Evolutionary conservation across 495 filamentous ascomycete genomes (phyloP).

Genomic region (Penicillium canescens): DNA sequence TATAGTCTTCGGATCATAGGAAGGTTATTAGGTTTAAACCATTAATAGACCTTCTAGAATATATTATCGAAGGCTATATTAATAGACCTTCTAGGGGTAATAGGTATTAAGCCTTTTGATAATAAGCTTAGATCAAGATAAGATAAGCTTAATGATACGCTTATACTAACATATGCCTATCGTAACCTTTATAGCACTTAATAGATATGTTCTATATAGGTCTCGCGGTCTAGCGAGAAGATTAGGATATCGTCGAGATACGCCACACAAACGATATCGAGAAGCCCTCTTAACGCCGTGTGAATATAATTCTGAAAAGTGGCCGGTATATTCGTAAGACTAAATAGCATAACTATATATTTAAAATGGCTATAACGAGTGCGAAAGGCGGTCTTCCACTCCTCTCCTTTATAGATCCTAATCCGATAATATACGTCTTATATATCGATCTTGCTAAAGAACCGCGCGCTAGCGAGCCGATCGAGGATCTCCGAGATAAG

Average conservation of each 20-base stretch:
- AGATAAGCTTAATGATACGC: no score
- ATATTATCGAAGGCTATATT: no score
- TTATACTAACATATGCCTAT: no score
- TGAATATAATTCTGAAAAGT: background rate
- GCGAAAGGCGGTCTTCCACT: background rate
- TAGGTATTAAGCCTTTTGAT: no score
- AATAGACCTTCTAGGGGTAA: no score
- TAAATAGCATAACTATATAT: background rate
- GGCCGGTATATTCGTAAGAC: background rate
- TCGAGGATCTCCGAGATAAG: background rate
- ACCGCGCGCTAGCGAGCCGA: background rate
- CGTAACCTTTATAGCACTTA: no score
- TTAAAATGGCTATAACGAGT: background rate
- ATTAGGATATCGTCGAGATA: background rate
- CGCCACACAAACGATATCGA: background rate
- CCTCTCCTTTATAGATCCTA: background rate
- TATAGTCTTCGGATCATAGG: no score
- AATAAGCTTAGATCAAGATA: no score
- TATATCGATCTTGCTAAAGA: background rate
- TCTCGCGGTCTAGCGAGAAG: background rate
- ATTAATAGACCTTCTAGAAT: no score
- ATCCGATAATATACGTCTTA: background rate
- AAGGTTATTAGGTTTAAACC: no score
- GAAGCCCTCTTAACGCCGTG: background rate
- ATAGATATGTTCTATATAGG: background rate